A percentile compares a stretch with the other conserved stretches of the same genome.
phyloP scores from a whole-genome alignment of 73 alveolate genomes.

The Stentor coeruleus region DNA sequence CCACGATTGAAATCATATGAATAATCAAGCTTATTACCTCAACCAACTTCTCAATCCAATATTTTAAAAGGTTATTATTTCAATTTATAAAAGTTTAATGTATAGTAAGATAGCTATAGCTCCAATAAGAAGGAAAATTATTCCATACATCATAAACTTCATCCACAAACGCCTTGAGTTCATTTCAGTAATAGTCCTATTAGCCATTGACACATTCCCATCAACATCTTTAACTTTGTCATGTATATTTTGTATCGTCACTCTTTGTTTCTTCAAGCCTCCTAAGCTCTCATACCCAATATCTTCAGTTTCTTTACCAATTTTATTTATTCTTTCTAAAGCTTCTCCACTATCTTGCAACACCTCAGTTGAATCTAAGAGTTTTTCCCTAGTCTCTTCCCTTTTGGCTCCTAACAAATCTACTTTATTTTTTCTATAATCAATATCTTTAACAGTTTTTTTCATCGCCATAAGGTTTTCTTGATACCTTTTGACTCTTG shows the following conservation, averaged over 20 bases:
- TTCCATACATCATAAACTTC: slow-evolving; percentile 11
- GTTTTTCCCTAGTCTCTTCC: slow-evolving; percentile 2
- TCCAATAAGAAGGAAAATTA: slow-evolving; percentile 5
- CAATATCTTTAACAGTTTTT: background rate
- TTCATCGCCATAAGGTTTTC: background rate
- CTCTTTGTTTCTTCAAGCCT: background rate
- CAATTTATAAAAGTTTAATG: background rate
- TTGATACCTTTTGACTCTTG: background rate
- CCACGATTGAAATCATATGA: too few relatives aligned
- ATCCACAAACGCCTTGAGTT: slow-evolving; percentile 2
- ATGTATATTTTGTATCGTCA: background rate
- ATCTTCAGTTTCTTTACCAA: background rate
- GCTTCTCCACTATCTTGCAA: slow-evolving; percentile 10
- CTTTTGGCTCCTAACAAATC: background rate
- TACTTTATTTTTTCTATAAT: background rate
- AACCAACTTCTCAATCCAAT: too few relatives aligned
- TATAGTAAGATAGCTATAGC: background rate
- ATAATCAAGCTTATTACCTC: too few relatives aligned
- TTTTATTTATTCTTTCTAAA: background rate
- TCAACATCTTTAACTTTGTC: slow-evolving; percentile 13
- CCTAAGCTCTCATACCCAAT: background rate
- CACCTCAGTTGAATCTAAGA: background rate
- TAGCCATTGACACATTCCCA: background rate
- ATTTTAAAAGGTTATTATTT: too few relatives aligned
- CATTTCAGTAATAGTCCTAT: slow-evolving; percentile 17